Conservation (phyloP, 768 basidiomycete species). For the Mycena rebaudengoi region DNA sequence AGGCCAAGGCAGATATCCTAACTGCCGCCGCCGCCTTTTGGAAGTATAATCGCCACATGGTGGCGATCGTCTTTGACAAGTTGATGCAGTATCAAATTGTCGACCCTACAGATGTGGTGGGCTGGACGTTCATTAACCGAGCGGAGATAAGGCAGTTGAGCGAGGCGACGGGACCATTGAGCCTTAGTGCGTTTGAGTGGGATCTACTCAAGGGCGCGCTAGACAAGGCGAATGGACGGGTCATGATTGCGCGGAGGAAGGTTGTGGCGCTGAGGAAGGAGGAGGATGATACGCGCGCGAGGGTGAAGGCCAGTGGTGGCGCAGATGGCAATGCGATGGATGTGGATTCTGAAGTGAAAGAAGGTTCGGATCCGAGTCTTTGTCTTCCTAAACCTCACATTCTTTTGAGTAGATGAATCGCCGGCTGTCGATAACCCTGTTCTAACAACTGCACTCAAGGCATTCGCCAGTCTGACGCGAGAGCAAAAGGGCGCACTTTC, state of each 20-base stretch:
- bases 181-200: slow-evolving; percentile 79
- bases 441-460: slow-evolving; percentile 76
- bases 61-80: slow-evolving; percentile 95
- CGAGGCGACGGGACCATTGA: slow-evolving; percentile 48
- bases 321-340: slow-evolving; percentile 71
- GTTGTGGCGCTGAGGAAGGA: slow-evolving; percentile 83
- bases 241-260: slow-evolving; percentile 78
- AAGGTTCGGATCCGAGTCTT: slow-evolving; percentile 40
- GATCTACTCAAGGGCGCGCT: slow-evolving; percentile 82
- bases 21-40: slow-evolving; percentile 80
- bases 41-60: slow-evolving; percentile 85
- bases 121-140: slow-evolving; percentile 79
- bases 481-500: slow-evolving; percentile 83
- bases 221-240: slow-evolving; percentile 91
- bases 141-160: slow-evolving; percentile 49
- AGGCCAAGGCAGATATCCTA: slow-evolving; percentile 78
- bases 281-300: slow-evolving; percentile 86
- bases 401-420: slow-evolving; percentile 47
- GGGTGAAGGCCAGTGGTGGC: slow-evolving; percentile 69
- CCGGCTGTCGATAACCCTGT: slow-evolving; percentile 69
- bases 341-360: slow-evolving; percentile 71
- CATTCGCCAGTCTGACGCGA: slow-evolving; percentile 73
- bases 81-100: slow-evolving; percentile 98
- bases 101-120: slow-evolving; percentile 90
- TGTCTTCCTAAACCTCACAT: slow-evolving; percentile 14